Conservation (phyloP, 805 yeast species). For the Lipomyces sp. region DNA sequence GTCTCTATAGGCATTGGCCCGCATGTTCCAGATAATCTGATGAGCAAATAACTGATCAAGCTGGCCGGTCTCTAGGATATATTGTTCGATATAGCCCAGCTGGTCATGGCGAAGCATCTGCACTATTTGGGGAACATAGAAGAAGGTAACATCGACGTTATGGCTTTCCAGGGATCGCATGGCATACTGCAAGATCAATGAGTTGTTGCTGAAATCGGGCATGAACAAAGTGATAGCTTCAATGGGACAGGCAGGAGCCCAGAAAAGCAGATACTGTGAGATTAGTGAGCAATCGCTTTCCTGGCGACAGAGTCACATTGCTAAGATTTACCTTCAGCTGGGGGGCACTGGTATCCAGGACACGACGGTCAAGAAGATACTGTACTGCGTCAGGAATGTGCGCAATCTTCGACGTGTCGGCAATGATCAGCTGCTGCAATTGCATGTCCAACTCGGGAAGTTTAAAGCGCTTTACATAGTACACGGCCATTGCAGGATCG, state of each 20-base stretch:
- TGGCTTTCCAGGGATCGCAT: conserved; percentile 88
- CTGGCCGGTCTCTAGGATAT: conserved; percentile 88
- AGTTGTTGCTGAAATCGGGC: conserved; percentile 70
- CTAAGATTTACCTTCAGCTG: conserved; percentile 26
- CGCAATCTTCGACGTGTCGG: conserved; percentile 64
- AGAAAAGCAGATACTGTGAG: conserved; percentile 52
- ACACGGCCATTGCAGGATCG: conserved; percentile 74
- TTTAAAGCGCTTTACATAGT: conserved; percentile 66
- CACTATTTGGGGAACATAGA: conserved; percentile 97
- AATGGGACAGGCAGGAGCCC: conserved; percentile 80
- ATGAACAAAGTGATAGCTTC: conserved; percentile 82
- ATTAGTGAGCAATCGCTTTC: background rate
- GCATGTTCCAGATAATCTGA: conserved; percentile 97
- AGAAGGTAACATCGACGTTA: conserved; percentile 86
- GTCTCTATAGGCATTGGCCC: conserved; percentile 88
- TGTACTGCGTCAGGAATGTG: conserved; percentile 63
- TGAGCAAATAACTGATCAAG: conserved; percentile 92
- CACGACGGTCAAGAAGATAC: conserved; percentile 50
- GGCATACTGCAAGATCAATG: conserved; percentile 79
- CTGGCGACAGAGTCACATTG: background rate
- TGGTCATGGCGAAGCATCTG: conserved; percentile 84
- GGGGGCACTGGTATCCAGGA: conserved; percentile 22
- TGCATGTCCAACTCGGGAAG: conserved; percentile 47
- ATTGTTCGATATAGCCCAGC: conserved; percentile 83
- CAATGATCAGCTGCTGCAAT: conserved; percentile 54